Evolutionary conservation across 805 yeast species (phyloP), one percentile per base, ranked within the genome.

Genomic region (Lachancea meyersii): DNA sequence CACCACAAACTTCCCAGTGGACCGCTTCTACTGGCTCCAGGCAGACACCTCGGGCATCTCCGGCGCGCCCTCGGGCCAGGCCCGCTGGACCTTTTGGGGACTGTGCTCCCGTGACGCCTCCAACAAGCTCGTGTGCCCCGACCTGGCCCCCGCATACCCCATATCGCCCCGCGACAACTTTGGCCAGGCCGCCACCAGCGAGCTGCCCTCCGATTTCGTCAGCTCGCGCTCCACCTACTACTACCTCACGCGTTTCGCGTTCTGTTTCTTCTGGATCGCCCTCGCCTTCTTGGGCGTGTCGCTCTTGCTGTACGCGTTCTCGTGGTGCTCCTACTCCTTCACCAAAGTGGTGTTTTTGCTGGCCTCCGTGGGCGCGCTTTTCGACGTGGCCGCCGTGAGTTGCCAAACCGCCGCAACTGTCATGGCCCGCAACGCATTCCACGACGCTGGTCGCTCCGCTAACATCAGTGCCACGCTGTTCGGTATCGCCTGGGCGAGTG

Each of bases 11-110:
- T 74, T 63, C 68, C 87, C 89, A 21, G 70, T 83, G 52, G 69
- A 80, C 62, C 65, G 64, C 24, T 82, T 83, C 54, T 84, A 79
- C 64, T 80, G 87, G 86, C 57, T 84, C 28, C 68, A 75, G 60
- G 89, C 80, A 38, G 81, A 82, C 56, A 83, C 91, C 38, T 64
- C 77, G 2, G 59, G 58, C 35, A 77, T 82, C 44, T 47, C 68
- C 3, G 60, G 69, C 34, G 82, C 83, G 6, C 61, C 69, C 18
- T 61, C 60, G 28, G 54, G 68, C 38, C 7, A 4, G 11, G 68
- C 86, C n/a, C 78, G 85, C 54, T 84, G 89, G 89, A 82, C 89
- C 2, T 82, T 77, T 68, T 84, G 91, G 91, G 89, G 91, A 52
- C 72, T 82, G 35, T 80, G 86, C 61, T 30, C 40, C 31, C 54